Base-by-base conservation (phyloP, 805 yeast species). In the Candida railenensis region DNA sequence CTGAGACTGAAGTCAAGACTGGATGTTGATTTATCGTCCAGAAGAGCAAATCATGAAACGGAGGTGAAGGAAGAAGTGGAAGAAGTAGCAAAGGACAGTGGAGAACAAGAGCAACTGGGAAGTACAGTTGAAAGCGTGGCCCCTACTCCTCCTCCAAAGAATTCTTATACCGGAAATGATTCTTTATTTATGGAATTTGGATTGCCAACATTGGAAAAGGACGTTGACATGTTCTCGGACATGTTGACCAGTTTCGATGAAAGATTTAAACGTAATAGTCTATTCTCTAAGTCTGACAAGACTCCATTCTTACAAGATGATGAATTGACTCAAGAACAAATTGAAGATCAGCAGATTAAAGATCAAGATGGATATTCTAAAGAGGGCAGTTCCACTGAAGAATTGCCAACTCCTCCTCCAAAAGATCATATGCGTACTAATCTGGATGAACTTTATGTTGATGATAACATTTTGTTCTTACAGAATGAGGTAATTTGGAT, bases 251-350 rank as follows among this genome's bases (percentile, higher is more conserved):
- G 56, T 9, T 61, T 66, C 45, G 65, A 64, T 46, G 64, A 55
- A 20, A 55, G 54, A 37, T 52, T 63, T 20, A 53, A 52, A 7
- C 15, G 45, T 11, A 20, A 34, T 16, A 34, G 40, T 21, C 12
- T 42, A 12, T n/a, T 38, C 33, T n/a, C 34, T 11, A 44, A 40
- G 21, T 58, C 48, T 9, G 53, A 55, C 4, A 14, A 30, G 49
- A 32, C 50, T 44, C 56, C 60, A 15, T 69, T 72, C 48, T 59
- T 71, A 40, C 63, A 58, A 44, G 77, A 72, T 53, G 77, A 71
- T 45, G 77, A 72, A 46, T 61, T 72, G 48, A 66, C 75, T 1
- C 55, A 53, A 30, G 76, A 63, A 30, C 76, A 71, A 48, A 72
- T 71, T 43, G 62, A 58, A 32, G 74, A 71, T 49, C 74, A 66